phyloP scores from a whole-genome alignment of 805 yeast species.

The Cyberlindnera bimundalis region DNA sequence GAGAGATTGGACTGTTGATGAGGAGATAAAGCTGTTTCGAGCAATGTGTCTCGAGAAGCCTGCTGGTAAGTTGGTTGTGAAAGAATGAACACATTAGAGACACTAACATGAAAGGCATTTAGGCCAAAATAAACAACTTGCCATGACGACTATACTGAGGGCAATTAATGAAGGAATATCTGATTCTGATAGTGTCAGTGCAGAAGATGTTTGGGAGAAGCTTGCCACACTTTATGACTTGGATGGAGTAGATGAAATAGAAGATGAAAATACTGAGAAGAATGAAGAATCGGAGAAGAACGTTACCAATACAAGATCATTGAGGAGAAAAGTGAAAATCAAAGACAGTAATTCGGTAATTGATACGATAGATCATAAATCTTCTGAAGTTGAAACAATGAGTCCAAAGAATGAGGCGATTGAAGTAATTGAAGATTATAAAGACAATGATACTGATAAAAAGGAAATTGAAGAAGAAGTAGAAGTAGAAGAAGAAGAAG shows the following conservation, averaged over 20 bases:
- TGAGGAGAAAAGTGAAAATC: neutral
- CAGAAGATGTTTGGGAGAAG: slow-evolving; percentile 55
- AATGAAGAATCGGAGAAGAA: slow-evolving; percentile 5
- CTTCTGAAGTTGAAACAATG: neutral
- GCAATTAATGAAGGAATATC: slow-evolving; percentile 13
- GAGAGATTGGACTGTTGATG: slow-evolving; percentile 52
- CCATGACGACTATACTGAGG: slow-evolving; percentile 31
- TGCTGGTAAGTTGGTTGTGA: slow-evolving; percentile 46
- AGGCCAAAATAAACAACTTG: slow-evolving; percentile 32
- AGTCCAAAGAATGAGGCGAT: no score
- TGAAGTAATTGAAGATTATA: no score
- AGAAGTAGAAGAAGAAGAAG: neutral
- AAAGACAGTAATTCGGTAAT: neutral
- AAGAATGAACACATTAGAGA: no score
- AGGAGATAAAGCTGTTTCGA: slow-evolving; percentile 58
- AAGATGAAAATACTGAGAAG: slow-evolving; percentile 31
- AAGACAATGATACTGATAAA: no score
- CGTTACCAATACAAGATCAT: neutral
- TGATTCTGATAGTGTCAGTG: slow-evolving; percentile 35
- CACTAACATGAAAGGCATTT: no score
- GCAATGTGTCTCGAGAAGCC: slow-evolving; percentile 67
- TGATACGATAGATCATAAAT: neutral
- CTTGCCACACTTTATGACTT: slow-evolving; percentile 53
- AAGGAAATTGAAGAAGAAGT: no score
- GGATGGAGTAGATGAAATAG: slow-evolving; percentile 54